Conservation (phyloP, 441 rosid genomes). For the Jatropha podagrica region DNA sequence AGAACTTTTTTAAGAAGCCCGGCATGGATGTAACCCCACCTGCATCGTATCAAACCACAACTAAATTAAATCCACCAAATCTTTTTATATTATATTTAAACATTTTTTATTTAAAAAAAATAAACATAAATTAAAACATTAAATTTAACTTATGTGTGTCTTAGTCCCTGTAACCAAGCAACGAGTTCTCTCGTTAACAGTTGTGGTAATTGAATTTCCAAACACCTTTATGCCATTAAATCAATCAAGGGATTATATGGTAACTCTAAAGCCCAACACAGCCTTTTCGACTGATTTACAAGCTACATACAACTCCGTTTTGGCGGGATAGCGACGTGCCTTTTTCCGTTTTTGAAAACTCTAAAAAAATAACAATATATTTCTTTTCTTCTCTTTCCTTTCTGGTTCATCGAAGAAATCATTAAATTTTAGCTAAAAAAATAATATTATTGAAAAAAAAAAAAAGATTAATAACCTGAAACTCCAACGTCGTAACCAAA, state of each 20-base stretch:
- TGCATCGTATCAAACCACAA: slow-evolving; percentile 17
- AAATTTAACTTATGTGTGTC: background rate
- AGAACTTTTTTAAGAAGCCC: slow-evolving; percentile 70
- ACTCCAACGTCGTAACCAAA: slow-evolving; percentile 90
- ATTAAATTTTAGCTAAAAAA: background rate
- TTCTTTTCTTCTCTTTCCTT: background rate
- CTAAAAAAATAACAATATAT: background rate
- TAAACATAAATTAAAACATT: no score
- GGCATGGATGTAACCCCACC: slow-evolving; percentile 94
- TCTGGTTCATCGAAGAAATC: background rate
- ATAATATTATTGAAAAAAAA: background rate
- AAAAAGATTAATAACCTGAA: slow-evolving; percentile 46
- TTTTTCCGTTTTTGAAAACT: background rate
- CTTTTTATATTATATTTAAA: background rate
- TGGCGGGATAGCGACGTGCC: slow-evolving; percentile 19
- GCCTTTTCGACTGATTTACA: background rate
- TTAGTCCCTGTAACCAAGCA: background rate
- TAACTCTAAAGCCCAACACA: background rate
- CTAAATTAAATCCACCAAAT: background rate
- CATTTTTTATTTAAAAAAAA: no score
- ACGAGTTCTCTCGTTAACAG: background rate
- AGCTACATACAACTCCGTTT: slow-evolving; percentile 6
- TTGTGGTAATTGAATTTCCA: background rate
- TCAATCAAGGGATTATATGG: background rate
- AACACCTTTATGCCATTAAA: background rate